Conservation (phyloP, 2,329 filamentous ascomycete genomes). For the Ploettnerulaceae sp. region DNA sequence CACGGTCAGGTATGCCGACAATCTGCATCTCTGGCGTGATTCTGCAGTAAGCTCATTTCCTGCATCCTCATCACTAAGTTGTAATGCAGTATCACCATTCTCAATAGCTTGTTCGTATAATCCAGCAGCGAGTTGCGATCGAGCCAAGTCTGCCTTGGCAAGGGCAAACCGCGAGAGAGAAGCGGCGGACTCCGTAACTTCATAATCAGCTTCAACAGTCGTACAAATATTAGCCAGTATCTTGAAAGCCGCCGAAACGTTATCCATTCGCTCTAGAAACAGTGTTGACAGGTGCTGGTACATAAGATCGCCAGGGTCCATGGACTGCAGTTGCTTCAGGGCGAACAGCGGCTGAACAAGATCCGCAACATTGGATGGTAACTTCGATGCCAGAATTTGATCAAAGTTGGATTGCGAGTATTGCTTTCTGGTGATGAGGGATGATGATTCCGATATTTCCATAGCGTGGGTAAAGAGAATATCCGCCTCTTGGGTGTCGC, state of each 20-base stretch:
- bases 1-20: constrained; percentile 81
- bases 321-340: constrained; percentile 70
- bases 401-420: constrained; percentile 83
- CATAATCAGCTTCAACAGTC: constrained; percentile 74
- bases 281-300: constrained; percentile 75
- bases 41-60: constrained; percentile 61
- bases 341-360: constrained; percentile 87
- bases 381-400: constrained; percentile 57
- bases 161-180: constrained; percentile 74
- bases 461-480: constrained; percentile 90
- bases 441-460: constrained; percentile 79
- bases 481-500: constrained; percentile 71
- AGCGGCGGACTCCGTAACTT: constrained; percentile 70
- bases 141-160: constrained; percentile 79
- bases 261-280: constrained; percentile 74
- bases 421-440: constrained; percentile 67
- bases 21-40: constrained; percentile 62
- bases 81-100: constrained; percentile 74
- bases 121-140: constrained; percentile 69
- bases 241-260: constrained; percentile 58
- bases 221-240: constrained; percentile 63
- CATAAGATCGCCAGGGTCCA: constrained; percentile 65
- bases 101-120: constrained; percentile 67
- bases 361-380: constrained; percentile 48
- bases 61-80: constrained; percentile 68